Conservation (phyloP, 2,329 filamentous ascomycete genomes). For the Neospermospora avenae region DNA sequence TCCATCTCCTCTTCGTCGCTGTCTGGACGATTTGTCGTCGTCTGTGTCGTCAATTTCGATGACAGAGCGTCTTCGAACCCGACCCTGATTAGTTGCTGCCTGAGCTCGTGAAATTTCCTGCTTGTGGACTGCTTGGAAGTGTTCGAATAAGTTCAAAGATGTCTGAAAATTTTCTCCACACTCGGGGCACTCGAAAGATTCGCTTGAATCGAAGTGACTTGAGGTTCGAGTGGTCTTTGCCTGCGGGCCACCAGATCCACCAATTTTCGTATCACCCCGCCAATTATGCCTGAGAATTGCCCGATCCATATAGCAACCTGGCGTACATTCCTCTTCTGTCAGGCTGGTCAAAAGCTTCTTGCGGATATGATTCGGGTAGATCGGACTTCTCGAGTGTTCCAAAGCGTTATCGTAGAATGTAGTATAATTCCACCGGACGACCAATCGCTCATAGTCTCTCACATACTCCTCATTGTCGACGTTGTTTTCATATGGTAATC, state of each 20-base stretch:
- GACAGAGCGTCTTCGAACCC: background rate
- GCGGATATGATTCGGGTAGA: background rate
- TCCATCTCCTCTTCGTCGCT: background rate
- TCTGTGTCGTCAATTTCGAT: slow-evolving; percentile 1
- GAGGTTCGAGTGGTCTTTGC: background rate
- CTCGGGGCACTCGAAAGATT: background rate
- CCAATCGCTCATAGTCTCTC: background rate
- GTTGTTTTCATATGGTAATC: background rate
- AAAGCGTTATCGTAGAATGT: slow-evolving; percentile 6
- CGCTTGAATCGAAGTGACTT: too few relatives aligned
- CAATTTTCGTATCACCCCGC: slow-evolving; percentile 13
- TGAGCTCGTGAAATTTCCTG: background rate
- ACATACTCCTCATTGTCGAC: background rate
- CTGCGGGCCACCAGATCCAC: slow-evolving; percentile 10
- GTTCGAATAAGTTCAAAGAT: background rate
- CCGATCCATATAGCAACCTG: slow-evolving; percentile 3
- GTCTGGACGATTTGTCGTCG: background rate
- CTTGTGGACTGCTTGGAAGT: slow-evolving; percentile 2
- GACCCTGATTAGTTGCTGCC: background rate
- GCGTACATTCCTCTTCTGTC: slow-evolving; percentile 9
- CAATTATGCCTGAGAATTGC: slow-evolving; percentile 1
- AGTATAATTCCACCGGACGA: slow-evolving; percentile 4
- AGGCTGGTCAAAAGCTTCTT: background rate
- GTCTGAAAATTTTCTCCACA: background rate
- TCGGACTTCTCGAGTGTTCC: background rate